Evolutionary conservation across 2,329 filamentous ascomycete genomes (phyloP), one percentile per base, ranked within the genome.

Genomic region (Macrophomina pseudophaseolina): DNA sequence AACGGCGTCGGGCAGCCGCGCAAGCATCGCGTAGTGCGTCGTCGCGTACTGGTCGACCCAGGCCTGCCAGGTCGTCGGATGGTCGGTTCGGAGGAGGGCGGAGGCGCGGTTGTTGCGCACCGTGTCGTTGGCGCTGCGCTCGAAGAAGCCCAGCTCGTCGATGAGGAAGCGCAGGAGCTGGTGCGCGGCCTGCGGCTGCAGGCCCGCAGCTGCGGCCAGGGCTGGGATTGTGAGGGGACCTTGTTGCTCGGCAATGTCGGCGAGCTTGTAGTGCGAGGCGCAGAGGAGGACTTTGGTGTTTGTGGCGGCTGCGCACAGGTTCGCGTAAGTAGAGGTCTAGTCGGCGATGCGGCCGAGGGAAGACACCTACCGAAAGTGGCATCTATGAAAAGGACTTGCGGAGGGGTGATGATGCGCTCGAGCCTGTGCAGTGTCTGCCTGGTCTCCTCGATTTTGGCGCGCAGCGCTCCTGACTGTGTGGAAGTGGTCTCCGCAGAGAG

Each of bases 201-300:
- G 5, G 23, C 28, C 54, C 12, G 54, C 40, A 8, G 7, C 23
- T 1, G 54, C 14, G 7, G 54, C 54, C 9, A 59, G 54, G 0
- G 40, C 40, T 0, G 54, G 54, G 28, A 59, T 18, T 12, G 54
- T 33, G 16, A 59, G 54, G 5, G 54, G 54, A 1, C 38, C 38
- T 3, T 28, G 16, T 1, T 33, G 14, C 5, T 56, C 7, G 33
- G 46, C 12, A 28, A 59, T 59, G 54, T 59, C 54, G 40, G 54
- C 54, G 54, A 59, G 14, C 3, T 6, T 5, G 40, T 59, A 59
- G 38, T n/a, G 54, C 23, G 40, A 32, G 54, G 54, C 54, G 54
- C 54, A 59, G 40, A 46, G 23, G 23, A 59, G 54, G 54, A 59
- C 54, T 33, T 59, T 59, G 38, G 40, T 59, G 54, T 23, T 59